Evolutionary conservation across 1,139 yeast species (phyloP).

Genomic region (Scheffersomyces titani): DNA sequence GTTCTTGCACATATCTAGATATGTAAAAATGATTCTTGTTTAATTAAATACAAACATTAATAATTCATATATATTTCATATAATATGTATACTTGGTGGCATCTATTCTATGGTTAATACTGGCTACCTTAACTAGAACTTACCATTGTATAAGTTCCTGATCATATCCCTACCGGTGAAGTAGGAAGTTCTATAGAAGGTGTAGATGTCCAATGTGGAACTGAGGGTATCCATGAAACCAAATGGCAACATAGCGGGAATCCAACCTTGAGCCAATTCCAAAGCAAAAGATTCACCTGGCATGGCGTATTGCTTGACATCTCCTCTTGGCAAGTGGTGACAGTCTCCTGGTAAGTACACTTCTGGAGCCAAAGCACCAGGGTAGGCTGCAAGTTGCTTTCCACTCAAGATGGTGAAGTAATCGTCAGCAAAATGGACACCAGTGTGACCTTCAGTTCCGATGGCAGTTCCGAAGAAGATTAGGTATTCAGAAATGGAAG

Average conservation of each 20-base stretch:
- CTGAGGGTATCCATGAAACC: slow-evolving; percentile 81
- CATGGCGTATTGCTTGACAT: slow-evolving; percentile 83
- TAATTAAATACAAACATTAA: background rate
- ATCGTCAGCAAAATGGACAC: slow-evolving; percentile 94
- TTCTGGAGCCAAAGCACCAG: slow-evolving; percentile 62
- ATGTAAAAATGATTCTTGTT: slow-evolving; percentile 1
- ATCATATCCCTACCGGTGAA: slow-evolving; percentile 80
- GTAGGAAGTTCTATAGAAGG: slow-evolving; percentile 67
- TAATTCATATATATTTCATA: background rate
- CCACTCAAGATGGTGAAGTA: slow-evolving; percentile 90
- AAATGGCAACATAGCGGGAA: slow-evolving; percentile 96
- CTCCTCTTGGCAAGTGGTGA: slow-evolving; percentile 75
- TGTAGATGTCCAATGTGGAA: slow-evolving; percentile 76
- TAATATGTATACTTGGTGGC: background rate
- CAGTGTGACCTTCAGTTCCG: slow-evolving; percentile 96
- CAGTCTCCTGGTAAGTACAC: slow-evolving; percentile 78
- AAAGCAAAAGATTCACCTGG: slow-evolving; percentile 80
- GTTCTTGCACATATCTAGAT: background rate
- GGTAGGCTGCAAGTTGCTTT: slow-evolving; percentile 68
- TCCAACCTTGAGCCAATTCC: slow-evolving; percentile 98
- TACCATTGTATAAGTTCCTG: slow-evolving; percentile 65
- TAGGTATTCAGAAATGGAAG: slow-evolving; percentile 90
- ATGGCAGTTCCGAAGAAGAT: slow-evolving; percentile 38
- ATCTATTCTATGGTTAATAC: background rate
- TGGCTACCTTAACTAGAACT: slow-evolving; percentile 42